Base-by-base conservation (phyloP, 83 land plant species). In the Diphasiastrum complanatum region DNA sequence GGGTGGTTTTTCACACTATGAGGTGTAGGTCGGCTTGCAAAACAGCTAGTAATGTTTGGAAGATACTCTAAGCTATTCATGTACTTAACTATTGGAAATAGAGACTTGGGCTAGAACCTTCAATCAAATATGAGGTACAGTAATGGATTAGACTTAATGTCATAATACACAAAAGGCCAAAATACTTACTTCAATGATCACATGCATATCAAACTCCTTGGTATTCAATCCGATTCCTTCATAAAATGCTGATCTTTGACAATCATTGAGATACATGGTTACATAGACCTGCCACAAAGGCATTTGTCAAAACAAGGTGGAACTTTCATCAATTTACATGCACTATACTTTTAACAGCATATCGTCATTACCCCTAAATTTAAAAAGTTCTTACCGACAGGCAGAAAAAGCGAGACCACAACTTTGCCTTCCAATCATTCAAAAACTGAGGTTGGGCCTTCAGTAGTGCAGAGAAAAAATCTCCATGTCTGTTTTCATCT, bases 391-490 rank as follows among this genome's bases (percentile, higher is more conserved):
- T 80, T 68, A 92, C 98, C 72, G 96, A 92, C 51, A 92, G 81
- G 65, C 98, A 92, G 79, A 92, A 92, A 79, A 92, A 92, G 5
- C 98, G 81, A 10, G 95, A 40, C 98, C 98, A 92, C 59, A 92
- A 72, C 69, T 92, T 92, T 2, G 96, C 91, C 71, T 92, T 81
- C 98, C 98, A 92, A 76, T 92, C 98, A 67, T 92, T 88, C 52
- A 92, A 79, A 71, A 92, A 92, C 71, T 92, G 98, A 0, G 98
- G 98, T 63, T 92, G 98, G 0, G 98, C 98, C 78, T 88, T 92
- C 82, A 92, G 26, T 68, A 92, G 52, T 2, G 98, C 98, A 45
- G 98, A 92, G 81, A 92, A 92, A 82, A 92, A 92, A 61, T 92
- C 98, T 36, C 98, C 98, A 45, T 92, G 98, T 16, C 98, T 69